phyloP scores from a whole-genome alignment of 2,329 filamentous ascomycete genomes.

The Scedosporium dehoogii region DNA sequence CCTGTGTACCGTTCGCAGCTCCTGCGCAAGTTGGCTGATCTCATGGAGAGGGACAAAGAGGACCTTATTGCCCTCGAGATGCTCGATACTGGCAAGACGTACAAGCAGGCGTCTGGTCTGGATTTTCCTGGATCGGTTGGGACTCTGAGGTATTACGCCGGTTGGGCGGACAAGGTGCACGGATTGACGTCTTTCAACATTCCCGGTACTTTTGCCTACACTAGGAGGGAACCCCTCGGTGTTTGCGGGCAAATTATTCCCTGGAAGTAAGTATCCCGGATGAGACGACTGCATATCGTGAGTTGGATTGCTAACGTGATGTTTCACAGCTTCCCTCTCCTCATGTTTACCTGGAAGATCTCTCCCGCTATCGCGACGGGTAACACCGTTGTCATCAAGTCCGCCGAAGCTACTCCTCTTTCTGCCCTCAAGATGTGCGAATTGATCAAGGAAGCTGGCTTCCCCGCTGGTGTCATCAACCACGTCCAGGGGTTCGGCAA shows the following conservation, averaged over 20 bases:
- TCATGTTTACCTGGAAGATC: too few relatives aligned
- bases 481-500: too few relatives aligned
- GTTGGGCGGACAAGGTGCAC: conserved; percentile 60
- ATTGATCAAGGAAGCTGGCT: too few relatives aligned
- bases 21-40: background rate
- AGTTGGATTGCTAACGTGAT: too few relatives aligned
- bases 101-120: conserved; percentile 36
- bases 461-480: too few relatives aligned
- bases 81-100: conserved; percentile 11
- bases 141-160: conserved; percentile 55
- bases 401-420: too few relatives aligned
- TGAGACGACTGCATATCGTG: too few relatives aligned
- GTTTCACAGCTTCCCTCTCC: too few relatives aligned
- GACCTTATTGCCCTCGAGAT: conserved; percentile 1
- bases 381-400: too few relatives aligned
- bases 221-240: conserved; percentile 57
- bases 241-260: conserved; percentile 60
- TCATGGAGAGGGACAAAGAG: conserved; percentile 3
- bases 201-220: conserved; percentile 55
- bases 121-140: conserved; percentile 35
- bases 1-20: conserved; percentile 6
- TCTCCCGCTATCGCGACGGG: too few relatives aligned
- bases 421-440: too few relatives aligned
- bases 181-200: conserved; percentile 59
- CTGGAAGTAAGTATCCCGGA: too few relatives aligned